A percentile compares a stretch with the other conserved stretches of the same genome.
Conservation (phyloP, 2,329 filamentous ascomycete species). For the Leptographium wingfieldii region DNA sequence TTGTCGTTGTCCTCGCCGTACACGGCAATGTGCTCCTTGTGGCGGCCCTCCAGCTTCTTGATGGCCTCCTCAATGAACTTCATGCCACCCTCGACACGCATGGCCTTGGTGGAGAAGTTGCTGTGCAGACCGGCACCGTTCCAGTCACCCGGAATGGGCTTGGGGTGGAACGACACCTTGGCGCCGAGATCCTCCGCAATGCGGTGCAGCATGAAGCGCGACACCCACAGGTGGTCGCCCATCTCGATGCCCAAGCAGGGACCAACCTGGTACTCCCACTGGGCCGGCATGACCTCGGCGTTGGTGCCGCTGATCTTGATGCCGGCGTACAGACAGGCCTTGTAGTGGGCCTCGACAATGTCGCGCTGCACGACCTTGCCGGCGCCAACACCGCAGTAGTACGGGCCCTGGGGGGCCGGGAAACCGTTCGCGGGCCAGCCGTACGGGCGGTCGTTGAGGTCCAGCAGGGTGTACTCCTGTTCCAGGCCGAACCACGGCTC, state of each 20-base stretch:
- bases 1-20: constrained; percentile 93
- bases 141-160: constrained; percentile 90
- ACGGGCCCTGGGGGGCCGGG: constrained; percentile 85
- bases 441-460: constrained; percentile 74
- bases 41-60: constrained; percentile 69
- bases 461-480: constrained; percentile 93
- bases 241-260: constrained; percentile 26
- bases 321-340: constrained; percentile 66
- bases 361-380: constrained; percentile 97
- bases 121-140: constrained; percentile 65
- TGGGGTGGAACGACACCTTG: constrained; percentile 89
- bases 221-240: constrained; percentile 94
- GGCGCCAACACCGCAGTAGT: constrained; percentile 96
- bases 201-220: constrained; percentile 62
- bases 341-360: constrained; percentile 78
- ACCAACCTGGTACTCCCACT: constrained; percentile 16
- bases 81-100: constrained; percentile 86
- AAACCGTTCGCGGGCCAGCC: constrained; percentile 83
- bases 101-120: constrained; percentile 86
- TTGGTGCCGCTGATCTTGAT: constrained; percentile 97
- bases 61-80: constrained; percentile 81
- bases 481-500: constrained; percentile 96
- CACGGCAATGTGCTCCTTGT: constrained; percentile 74
- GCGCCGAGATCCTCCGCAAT: constrained; percentile 94
- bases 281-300: constrained; percentile 73